Evolutionary conservation across 2,329 filamentous ascomycete genomes (phyloP).

Genomic region (Stagonosporopsis rhizophila): DNA sequence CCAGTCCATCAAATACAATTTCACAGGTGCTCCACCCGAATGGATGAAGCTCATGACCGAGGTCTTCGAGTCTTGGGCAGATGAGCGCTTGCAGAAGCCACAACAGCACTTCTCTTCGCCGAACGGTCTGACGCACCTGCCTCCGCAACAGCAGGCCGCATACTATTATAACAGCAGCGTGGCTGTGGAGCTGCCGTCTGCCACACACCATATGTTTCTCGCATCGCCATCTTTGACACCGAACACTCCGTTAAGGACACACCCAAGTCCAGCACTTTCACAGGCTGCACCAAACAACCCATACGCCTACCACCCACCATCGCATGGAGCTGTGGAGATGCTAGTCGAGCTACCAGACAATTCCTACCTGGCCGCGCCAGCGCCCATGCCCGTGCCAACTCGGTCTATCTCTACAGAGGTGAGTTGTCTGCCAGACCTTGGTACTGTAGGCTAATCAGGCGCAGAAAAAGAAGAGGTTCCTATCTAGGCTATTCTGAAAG

Average conservation of each 20-base stretch:
- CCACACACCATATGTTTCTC: slow-evolving; percentile 4
- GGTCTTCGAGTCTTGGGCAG: slow-evolving; percentile 41
- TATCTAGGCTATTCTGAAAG: slow-evolving; percentile 30
- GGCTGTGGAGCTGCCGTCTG: not conserved
- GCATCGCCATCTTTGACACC: slow-evolving; percentile 28
- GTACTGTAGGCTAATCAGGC: slow-evolving; percentile 14
- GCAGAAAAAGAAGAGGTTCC: slow-evolving; percentile 36
- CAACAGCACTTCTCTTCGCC: slow-evolving; percentile 16
- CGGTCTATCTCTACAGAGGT: slow-evolving; percentile 27
- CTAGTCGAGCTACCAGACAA: slow-evolving; percentile 28
- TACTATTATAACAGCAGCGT: slow-evolving; percentile 15
- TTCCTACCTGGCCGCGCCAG: slow-evolving; percentile 15
- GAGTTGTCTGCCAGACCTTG: slow-evolving; percentile 6
- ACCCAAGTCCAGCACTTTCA: slow-evolving; percentile 20
- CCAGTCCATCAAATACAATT: slow-evolving; percentile 44
- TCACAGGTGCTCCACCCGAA: slow-evolving; percentile 39
- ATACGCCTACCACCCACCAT: slow-evolving; percentile 21
- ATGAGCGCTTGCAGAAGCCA: slow-evolving; percentile 32
- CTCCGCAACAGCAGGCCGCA: slow-evolving; percentile 15
- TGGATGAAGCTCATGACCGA: slow-evolving; percentile 46
- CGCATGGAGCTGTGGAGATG: slow-evolving; percentile 26
- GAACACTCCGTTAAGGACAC: slow-evolving; percentile 16
- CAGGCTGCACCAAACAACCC: slow-evolving; percentile 11
- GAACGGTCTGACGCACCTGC: slow-evolving; percentile 10
- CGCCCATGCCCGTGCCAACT: slow-evolving; percentile 20